Base-by-base conservation (phyloP, 495 filamentous ascomycete genomes). In the Neurospora sp. region DNA sequence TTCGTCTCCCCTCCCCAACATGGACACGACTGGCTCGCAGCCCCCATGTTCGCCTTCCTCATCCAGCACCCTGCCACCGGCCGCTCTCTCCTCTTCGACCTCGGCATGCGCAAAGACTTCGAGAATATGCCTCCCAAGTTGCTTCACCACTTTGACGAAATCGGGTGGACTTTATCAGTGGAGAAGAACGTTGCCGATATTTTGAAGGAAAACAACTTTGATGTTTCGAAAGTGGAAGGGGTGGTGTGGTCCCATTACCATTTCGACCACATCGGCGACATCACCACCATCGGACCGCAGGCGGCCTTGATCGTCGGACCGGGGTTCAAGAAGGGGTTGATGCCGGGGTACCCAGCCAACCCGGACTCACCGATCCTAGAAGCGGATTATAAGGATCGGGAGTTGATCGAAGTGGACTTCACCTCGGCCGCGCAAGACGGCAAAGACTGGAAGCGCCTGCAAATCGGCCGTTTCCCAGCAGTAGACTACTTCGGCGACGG, bases 401-500 rank as follows among this genome's bases (percentile, higher is more conserved):
- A 83, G 42, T 73, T 86, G 11, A 72, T 79, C 66, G 86, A 90
- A 70, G 76, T 89, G 3, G 79, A 81, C 72, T 88, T 89, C 42
- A 71, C 70, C 15, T 28, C 73, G 3, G 71, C 77, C 1, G 42
- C 19, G 7, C 17, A 17, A 39, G 54, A 66, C 54, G 48, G 72
- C 34, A 37, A 45, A 36, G 15, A 15, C n/a, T 75, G 54, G 31
- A 69, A 71, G 1, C 69, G 71, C 8, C 43, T 87, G 19, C 77
- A 81, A 43, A 84, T 90, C 36, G 85, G 88, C 39, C 70, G 78
- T 8, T 85, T 89, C 76, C 72, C 73, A 24, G 90, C 89, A 0
- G 74, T 86, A 21, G 90, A 93, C 77, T 90, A 88, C 74, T 90
- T 89, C 75, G 83, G 82, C 10, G 89, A 90, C 75, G 89, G 89